These are phyloP conservation scores for Durusdinium trenchii DNA, from an alignment of 73 alveolate genomes.

Conservation along the genomic window DNA sequence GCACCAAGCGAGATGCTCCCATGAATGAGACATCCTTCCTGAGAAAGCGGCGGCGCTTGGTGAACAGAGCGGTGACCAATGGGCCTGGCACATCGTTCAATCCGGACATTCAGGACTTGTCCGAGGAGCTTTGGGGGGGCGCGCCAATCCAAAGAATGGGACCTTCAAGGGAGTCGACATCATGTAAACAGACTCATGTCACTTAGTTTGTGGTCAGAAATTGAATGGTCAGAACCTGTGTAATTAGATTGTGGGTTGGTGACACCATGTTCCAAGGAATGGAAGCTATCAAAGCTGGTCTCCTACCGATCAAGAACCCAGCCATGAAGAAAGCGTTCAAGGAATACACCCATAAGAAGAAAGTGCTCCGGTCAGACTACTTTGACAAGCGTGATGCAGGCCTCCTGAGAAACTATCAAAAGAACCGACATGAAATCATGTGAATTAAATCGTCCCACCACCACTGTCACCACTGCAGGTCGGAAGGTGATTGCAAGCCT, in stretches of 20 bases:
- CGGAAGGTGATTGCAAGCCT: no score
- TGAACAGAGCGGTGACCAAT: background rate
- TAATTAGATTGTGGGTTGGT: no score
- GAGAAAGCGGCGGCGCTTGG: background rate
- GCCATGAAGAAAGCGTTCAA: background rate
- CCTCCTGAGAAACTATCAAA: no score
- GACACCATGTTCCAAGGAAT: background rate
- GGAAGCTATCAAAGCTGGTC: background rate
- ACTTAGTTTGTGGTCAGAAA: no score
- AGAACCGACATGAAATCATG: no score
- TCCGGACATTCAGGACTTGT: background rate
- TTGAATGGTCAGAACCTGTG: background rate
- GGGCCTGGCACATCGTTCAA: background rate
- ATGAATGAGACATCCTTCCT: background rate
- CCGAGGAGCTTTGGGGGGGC: no score
- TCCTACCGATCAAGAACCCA: background rate
- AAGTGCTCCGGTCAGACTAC: background rate
- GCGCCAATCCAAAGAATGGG: background rate
- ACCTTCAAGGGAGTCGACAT: background rate
- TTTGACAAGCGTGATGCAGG: background rate
- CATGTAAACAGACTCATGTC: background rate
- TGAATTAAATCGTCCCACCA: no score
- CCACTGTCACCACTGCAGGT: no score
- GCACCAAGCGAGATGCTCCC: background rate
- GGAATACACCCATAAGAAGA: background rate